phyloP scores from a whole-genome alignment of 192 early-diverging fungal species.

The Backusella luteola region DNA sequence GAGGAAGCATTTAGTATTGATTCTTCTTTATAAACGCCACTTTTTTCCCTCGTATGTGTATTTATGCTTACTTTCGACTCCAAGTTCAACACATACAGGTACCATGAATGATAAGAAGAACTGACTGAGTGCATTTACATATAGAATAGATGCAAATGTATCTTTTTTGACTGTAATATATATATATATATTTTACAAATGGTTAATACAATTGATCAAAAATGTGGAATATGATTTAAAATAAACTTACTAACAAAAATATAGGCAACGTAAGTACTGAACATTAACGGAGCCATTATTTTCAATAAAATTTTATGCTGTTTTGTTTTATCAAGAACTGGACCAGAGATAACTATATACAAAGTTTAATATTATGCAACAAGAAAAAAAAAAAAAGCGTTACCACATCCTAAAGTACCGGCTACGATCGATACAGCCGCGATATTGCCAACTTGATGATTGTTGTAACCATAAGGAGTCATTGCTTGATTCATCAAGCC shows the following conservation, averaged over 20 bases:
- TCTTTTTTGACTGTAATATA: constrained; percentile 22
- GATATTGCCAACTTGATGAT: constrained; percentile 31
- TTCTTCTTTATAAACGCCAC: background rate
- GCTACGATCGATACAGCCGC: constrained; percentile 29
- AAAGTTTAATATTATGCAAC: background rate
- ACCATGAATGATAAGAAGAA: constrained; percentile 34
- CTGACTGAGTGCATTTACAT: constrained; percentile 23
- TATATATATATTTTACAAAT: background rate
- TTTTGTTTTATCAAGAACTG: constrained; percentile 33
- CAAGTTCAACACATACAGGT: constrained; percentile 28
- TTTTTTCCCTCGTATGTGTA: background rate
- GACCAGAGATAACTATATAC: constrained; percentile 26
- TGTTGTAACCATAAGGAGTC: constrained; percentile 36
- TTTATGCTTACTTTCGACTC: constrained; percentile 25
- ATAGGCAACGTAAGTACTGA: constrained; percentile 24
- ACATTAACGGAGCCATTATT: constrained; percentile 27
- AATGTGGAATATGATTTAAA: background rate
- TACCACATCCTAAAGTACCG: constrained; percentile 37
- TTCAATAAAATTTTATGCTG: constrained; percentile 29
- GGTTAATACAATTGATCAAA: background rate
- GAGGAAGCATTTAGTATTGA: background rate
- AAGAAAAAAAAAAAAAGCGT: background rate
- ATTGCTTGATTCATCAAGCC: constrained; percentile 35
- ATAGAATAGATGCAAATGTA: constrained; percentile 26
- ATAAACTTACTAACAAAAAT: constrained; percentile 25